Conservation (phyloP, 768 basidiomycete species). For the Mycena polygramma region DNA sequence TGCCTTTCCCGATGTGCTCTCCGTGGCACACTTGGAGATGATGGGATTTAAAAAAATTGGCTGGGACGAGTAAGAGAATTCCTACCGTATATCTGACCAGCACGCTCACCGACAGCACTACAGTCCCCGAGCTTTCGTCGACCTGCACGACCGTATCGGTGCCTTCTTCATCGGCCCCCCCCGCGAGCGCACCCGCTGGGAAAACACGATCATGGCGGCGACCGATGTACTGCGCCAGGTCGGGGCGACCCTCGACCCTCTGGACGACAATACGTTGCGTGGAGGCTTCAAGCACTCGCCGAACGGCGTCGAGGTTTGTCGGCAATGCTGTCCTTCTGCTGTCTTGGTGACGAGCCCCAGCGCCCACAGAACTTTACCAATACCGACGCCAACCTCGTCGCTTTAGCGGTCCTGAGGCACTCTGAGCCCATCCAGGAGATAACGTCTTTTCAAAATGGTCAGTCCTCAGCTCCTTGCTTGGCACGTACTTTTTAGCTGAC, state of each 20-base stretch:
- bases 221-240: not conserved
- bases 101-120: not conserved
- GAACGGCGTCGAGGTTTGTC: not conserved
- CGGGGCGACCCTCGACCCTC: not conserved
- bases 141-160: not conserved
- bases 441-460: not conserved
- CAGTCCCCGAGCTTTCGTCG: not conserved
- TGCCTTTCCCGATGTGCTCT: not conserved
- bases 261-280: not conserved
- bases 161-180: not conserved
- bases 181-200: not conserved
- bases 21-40: not conserved
- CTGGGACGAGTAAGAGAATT: not conserved
- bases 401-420: not conserved
- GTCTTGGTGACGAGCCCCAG: not conserved
- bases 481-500: no score
- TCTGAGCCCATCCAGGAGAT: not conserved
- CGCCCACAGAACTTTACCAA: not conserved
- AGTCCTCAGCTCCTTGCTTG: not conserved
- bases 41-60: not conserved
- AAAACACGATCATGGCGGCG: not conserved
- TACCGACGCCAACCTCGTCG: not conserved
- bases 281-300: not conserved
- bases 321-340: not conserved
- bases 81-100: not conserved